Evolutionary conservation across 495 filamentous ascomycete species (phyloP).

Genomic region (Gamarada debralockiae): DNA sequence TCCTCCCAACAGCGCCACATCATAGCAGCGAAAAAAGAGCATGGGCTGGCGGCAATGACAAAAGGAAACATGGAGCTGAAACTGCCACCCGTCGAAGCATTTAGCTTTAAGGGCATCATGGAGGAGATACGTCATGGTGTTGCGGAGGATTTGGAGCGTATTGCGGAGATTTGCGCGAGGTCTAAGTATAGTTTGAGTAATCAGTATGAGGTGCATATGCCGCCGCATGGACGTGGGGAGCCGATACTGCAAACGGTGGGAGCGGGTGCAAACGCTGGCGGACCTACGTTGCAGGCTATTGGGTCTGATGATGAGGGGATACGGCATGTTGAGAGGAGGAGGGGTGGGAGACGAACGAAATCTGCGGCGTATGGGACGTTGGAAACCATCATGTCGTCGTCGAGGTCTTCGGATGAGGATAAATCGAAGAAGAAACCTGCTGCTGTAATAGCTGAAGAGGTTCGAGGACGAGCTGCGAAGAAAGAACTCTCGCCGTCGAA

Average conservation of each 20-base stretch:
- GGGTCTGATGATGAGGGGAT: constrained; percentile 41
- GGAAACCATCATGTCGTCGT: constrained; percentile 55
- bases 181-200: constrained; percentile 52
- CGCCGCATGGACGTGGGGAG: constrained; percentile 46
- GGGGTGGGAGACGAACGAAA: constrained; percentile 30
- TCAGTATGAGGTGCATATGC: constrained; percentile 56
- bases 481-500: constrained; percentile 20
- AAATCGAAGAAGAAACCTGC: constrained; percentile 45
- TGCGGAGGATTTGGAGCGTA: constrained; percentile 46
- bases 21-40: constrained; percentile 22
- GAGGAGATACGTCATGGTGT: constrained; percentile 37
- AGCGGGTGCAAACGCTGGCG: constrained; percentile 13
- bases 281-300: constrained; percentile 46
- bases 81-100: constrained; percentile 51
- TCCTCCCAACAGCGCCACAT: constrained; percentile 23
- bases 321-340: constrained; percentile 25
- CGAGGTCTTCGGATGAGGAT: constrained; percentile 51
- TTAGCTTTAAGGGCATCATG: constrained; percentile 55
- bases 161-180: constrained; percentile 54
- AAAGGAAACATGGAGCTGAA: constrained; percentile 23
- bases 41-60: constrained; percentile 18
- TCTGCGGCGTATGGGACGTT: constrained; percentile 48
- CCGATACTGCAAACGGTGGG: constrained; percentile 28
- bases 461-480: constrained; percentile 38
- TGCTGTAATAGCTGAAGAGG: constrained; percentile 42